Evolutionary conservation across 2,329 filamentous ascomycete species (phyloP).

Genomic region (Dothistroma pini): DNA sequence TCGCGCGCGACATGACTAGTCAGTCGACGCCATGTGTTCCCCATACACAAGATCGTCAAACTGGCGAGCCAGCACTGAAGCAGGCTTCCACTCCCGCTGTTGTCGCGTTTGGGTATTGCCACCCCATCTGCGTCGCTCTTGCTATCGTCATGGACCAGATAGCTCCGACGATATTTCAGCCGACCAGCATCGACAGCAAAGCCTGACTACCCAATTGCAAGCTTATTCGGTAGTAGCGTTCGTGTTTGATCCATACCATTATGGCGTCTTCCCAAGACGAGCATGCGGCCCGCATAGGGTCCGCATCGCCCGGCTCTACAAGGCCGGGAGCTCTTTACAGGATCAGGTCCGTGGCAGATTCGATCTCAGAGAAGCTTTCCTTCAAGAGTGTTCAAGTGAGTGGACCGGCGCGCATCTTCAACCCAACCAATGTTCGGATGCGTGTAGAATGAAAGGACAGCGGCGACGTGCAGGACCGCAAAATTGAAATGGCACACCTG

Average conservation of each 20-base stretch:
- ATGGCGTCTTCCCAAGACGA: background rate
- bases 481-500: constrained; percentile 15
- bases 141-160: background rate
- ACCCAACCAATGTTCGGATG: constrained; percentile 22
- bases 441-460: constrained; percentile 10
- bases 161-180: background rate
- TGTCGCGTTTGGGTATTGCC: background rate
- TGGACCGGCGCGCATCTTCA: constrained; percentile 14
- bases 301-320: background rate
- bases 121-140: background rate
- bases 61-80: background rate
- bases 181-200: too few species aligned
- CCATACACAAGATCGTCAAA: background rate
- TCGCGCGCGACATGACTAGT: background rate
- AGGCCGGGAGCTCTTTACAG: background rate
- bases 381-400: constrained; percentile 16
- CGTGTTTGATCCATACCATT: background rate
- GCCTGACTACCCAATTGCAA: too few species aligned
- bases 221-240: too few species aligned
- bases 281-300: background rate
- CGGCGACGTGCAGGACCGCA: background rate
- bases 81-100: background rate
- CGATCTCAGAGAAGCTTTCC: constrained; percentile 10
- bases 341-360: background rate
- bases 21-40: background rate